Percentiles rank a stretch among this genome's conserved stretches.
phyloP scores from a whole-genome alignment of 1,139 yeast species.

The Yamadazyma kanchanaburiensis region DNA sequence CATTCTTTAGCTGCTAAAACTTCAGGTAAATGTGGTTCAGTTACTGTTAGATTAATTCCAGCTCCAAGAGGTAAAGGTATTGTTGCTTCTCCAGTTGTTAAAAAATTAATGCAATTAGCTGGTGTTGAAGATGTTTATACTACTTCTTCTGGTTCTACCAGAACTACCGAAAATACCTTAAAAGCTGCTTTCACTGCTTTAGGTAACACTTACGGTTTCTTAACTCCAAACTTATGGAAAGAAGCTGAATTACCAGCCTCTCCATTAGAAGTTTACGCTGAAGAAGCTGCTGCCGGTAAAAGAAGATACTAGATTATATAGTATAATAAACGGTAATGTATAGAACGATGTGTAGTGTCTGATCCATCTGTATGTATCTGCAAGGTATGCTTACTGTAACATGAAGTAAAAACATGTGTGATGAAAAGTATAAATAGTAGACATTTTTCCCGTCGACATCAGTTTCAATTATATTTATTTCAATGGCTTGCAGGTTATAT shows the following conservation, averaged over 20 bases:
- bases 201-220: conserved; percentile 99
- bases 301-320: conserved; percentile 59
- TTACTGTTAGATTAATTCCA: conserved; percentile 96
- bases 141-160: conserved; percentile 97
- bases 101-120: conserved; percentile 97
- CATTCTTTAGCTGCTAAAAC: conserved; percentile 98
- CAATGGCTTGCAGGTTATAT: no score
- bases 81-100: conserved; percentile 99
- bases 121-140: conserved; percentile 99
- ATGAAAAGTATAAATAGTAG: no score
- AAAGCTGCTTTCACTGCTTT: conserved; percentile 99
- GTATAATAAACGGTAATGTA: not conserved
- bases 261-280: conserved; percentile 93
- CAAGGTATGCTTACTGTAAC: no score
- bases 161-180: conserved; percentile 99
- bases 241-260: conserved; percentile 80
- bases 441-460: no score
- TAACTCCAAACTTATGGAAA: conserved; percentile 99
- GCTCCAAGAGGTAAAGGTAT: conserved; percentile 99
- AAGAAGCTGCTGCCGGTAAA: conserved; percentile 74
- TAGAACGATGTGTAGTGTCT: not conserved
- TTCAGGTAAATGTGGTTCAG: conserved; percentile 99
- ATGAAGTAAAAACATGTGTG: no score
- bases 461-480: no score
- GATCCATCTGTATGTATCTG: not conserved